A percentile compares a stretch with the other conserved stretches of the same genome.
Evolutionary conservation across 345 rosid species (phyloP).

Genomic region (Tarenaya hassleriana): DNA sequence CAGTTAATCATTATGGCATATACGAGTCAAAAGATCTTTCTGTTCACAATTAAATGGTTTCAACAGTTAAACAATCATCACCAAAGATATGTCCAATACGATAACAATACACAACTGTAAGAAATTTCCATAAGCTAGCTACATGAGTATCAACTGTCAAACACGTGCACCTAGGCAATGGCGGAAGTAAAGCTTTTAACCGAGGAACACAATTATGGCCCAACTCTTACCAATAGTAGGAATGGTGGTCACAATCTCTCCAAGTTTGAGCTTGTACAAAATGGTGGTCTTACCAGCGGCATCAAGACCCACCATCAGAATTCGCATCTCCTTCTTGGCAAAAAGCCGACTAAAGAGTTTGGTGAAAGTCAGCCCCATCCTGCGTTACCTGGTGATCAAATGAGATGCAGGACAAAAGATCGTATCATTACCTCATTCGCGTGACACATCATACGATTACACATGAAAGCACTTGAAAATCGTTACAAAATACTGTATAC

Average conservation of each 20-base stretch:
- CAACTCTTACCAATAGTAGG: conserved; percentile 66
- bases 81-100: too few relatives aligned
- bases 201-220: too few relatives aligned
- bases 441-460: background rate
- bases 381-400: conserved; percentile 18
- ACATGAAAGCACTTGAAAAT: background rate
- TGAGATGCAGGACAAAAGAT: background rate
- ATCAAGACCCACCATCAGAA: conserved; percentile 86
- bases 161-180: too few relatives aligned
- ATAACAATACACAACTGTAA: too few relatives aligned
- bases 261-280: conserved; percentile 77
- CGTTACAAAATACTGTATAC: background rate
- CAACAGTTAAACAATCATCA: too few relatives aligned
- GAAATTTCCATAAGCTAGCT: too few relatives aligned
- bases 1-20: background rate
- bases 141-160: too few relatives aligned
- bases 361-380: conserved; percentile 54
- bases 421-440: conserved; percentile 6
- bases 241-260: conserved; percentile 77
- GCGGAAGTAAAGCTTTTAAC: too few relatives aligned
- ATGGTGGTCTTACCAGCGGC: conserved; percentile 85
- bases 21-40: background rate
- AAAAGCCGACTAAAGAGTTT: conserved; percentile 70
- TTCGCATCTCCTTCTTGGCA: conserved; percentile 76
- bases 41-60: too few relatives aligned